A percentile compares a stretch with the other conserved stretches of the same genome.
phyloP scores from a whole-genome alignment of 495 filamentous ascomycete genomes.

The Podospora pseudopauciseta region DNA sequence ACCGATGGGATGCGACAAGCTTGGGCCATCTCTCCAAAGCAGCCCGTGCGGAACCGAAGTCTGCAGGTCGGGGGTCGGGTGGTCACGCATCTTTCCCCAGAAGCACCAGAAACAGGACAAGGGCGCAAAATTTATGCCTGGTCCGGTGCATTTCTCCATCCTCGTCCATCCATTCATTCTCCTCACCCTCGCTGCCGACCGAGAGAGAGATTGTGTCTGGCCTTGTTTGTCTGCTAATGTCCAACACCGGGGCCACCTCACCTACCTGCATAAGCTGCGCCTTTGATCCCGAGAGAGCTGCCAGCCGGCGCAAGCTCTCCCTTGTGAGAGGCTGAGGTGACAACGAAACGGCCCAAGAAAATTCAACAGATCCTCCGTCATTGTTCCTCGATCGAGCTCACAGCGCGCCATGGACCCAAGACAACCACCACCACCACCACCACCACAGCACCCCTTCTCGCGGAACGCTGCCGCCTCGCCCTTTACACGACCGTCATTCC shows the following conservation, averaged over 20 bases:
- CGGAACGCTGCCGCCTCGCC: conserved; percentile 37
- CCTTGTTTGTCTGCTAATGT: background rate
- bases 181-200: background rate
- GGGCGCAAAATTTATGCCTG: conserved; percentile 23
- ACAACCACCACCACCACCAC: conserved; percentile 37
- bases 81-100: conserved; percentile 22
- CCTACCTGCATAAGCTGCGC: background rate
- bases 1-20: conserved; percentile 6
- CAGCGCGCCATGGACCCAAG: conserved; percentile 38
- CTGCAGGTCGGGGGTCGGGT: conserved; percentile 21
- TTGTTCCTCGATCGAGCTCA: conserved; percentile 9
- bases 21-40: conserved; percentile 12
- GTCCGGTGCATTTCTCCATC: background rate
- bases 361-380: conserved; percentile 17
- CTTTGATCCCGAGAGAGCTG: background rate
- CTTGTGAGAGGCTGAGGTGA: background rate
- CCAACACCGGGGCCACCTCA: background rate
- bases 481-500: conserved; percentile 35
- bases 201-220: background rate
- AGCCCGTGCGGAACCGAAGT: conserved; percentile 19
- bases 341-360: background rate
- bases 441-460: conserved; percentile 35
- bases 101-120: conserved; percentile 8
- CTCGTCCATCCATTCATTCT: background rate
- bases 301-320: background rate